Base-by-base conservation (phyloP, 208 protist species). In the Angomonas desouzai region DNA sequence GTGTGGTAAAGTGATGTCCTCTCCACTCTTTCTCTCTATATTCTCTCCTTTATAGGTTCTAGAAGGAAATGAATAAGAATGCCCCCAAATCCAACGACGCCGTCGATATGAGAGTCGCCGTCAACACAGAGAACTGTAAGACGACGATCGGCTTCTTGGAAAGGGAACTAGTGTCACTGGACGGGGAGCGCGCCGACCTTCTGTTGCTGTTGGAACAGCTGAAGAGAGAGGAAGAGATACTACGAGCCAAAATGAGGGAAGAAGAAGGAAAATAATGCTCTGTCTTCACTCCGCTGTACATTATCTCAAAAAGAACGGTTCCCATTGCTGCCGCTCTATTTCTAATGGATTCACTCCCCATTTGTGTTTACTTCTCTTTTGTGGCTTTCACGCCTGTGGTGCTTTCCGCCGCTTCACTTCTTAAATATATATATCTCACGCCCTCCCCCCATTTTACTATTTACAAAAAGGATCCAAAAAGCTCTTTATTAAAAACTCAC, bases 131-230 rank as follows among this genome's bases (percentile, higher is more conserved):
- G 13, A 40, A 40, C 13, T 40, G 13, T 13, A 40, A 40, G 13
- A 40, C 36, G 13, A 40, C 36, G 36, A 13, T 40, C 2, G 30
- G 25, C 49, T 20, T 30, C 3, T 13, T 56, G 11, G 77, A 79
- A 28, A 40, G 40, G 34, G 61, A 73, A n/a, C 78, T 84, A 32
- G 58, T 70, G 20, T 63, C 77, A 9, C 71, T 89, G 9, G 77
- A 87, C 48, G 70, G 77, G 32, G 80, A 92, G 60, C 74, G 62
- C 55, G 22, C 59, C 11, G 65, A 77, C 51, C 57, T 84, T 36
- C 43, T 70, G 20, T 48, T 47, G 13, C 0, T 75, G 2, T 20
- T 60, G 30, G 20, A 13, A 0, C 29, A 53, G 25, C 47, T 92
- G 60, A 68, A 60, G 18, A 34, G 3, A 6, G 33, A 60, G 38